A percentile compares a stretch with the other conserved stretches of the same genome.
These are phyloP conservation scores for Erodium trifolium DNA, from an alignment of 441 rosid genomes.

Conservation along the genomic window DNA sequence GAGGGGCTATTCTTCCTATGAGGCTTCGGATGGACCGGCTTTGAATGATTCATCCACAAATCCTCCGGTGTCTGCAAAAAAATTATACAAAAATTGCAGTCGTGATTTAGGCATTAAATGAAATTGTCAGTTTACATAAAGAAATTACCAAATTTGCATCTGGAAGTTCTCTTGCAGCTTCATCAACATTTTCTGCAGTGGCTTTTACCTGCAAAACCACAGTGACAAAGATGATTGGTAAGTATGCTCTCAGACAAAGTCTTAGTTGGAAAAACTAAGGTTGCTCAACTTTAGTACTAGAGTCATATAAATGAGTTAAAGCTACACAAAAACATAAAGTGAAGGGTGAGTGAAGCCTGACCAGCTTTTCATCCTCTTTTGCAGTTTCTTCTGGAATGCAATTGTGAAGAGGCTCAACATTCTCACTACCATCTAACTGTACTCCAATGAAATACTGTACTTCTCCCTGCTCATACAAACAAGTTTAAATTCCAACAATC, in stretches of 20 bases:
- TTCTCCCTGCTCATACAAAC: conserved; percentile 51
- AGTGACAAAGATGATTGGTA: too few relatives aligned
- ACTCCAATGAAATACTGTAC: conserved; percentile 98
- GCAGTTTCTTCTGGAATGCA: conserved; percentile 60
- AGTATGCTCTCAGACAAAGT: too few relatives aligned
- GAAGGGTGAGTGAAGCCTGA: conserved; percentile 20
- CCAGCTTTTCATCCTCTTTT: conserved; percentile 66
- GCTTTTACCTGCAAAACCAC: conserved; percentile 46
- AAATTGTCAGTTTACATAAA: not conserved
- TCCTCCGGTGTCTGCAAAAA: conserved; percentile 80
- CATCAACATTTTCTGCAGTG: conserved; percentile 91
- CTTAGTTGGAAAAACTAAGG: too few relatives aligned
- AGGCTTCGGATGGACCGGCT: conserved; percentile 72
- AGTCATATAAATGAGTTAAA: too few relatives aligned
- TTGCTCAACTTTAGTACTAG: too few relatives aligned
- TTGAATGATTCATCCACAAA: conserved; percentile 91
- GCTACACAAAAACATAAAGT: too few relatives aligned
- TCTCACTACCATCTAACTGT: conserved; percentile 88
- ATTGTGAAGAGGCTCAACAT: conserved; percentile 72
- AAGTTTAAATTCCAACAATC: not conserved
- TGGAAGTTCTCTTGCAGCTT: conserved; percentile 91
- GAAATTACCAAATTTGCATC: conserved; percentile 77
- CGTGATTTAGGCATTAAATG: too few relatives aligned
- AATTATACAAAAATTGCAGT: too few relatives aligned
- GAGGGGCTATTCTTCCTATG: conserved; percentile 67